Percentiles rank a stretch among this genome's conserved stretches.
Evolutionary conservation across 1,139 yeast species (phyloP).

Genomic region (Scheffersomyces illinoinensis): DNA sequence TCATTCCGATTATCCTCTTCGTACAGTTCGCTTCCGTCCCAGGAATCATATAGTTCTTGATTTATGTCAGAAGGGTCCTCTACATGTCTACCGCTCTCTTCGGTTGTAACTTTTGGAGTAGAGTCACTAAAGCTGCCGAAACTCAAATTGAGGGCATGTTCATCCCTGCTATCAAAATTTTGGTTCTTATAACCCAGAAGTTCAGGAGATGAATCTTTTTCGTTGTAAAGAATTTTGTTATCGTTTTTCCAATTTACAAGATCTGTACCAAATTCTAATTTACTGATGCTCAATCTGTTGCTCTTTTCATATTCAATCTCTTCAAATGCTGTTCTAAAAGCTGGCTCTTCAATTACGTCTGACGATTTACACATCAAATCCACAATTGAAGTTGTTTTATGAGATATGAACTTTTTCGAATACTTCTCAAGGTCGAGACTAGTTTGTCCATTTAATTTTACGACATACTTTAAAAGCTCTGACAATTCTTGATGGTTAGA

Average conservation of each 20-base stretch:
- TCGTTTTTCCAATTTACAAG: constrained; percentile 20
- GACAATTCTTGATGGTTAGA: constrained; percentile 33
- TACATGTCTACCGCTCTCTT: not conserved
- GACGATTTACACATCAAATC: not conserved
- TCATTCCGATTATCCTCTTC: not conserved
- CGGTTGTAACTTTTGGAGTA: not conserved
- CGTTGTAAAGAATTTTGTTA: not conserved
- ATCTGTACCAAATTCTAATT: constrained; percentile 16
- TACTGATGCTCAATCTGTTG: not conserved
- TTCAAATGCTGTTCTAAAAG: constrained; percentile 31
- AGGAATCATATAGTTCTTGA: not conserved
- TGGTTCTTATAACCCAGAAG: not conserved
- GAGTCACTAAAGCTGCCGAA: constrained; percentile 8
- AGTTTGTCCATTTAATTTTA: constrained; percentile 23
- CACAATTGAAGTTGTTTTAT: not conserved
- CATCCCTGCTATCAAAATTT: not conserved
- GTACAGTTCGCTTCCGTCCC: not conserved
- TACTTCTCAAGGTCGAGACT: constrained; percentile 14
- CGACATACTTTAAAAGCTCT: constrained; percentile 32
- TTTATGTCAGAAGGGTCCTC: not conserved
- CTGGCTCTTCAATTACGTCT: constrained; percentile 1
- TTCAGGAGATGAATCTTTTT: not conserved
- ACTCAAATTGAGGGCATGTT: constrained; percentile 3
- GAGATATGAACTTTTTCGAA: constrained; percentile 8
- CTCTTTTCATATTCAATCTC: constrained; percentile 22